Conservation (phyloP, 2,329 filamentous ascomycete genomes). For the Claviceps sp. region DNA sequence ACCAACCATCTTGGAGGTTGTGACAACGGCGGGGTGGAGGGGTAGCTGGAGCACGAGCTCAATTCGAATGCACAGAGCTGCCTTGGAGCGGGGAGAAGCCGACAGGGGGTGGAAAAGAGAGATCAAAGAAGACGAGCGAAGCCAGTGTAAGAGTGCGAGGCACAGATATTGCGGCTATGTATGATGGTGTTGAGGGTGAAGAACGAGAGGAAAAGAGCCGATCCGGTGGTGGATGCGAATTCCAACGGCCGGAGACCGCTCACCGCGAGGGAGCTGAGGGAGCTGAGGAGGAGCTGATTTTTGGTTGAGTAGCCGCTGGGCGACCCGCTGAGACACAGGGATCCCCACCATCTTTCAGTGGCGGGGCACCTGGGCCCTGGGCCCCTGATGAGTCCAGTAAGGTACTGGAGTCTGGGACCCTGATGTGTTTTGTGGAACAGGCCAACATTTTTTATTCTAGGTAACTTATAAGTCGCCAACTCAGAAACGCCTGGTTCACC, state of each 20-base stretch:
- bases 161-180: background rate
- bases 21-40: constrained; percentile 23
- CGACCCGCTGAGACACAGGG: background rate
- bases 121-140: background rate
- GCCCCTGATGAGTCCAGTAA: too few species aligned
- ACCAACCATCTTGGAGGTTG: constrained; percentile 32
- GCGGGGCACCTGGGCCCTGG: too few species aligned
- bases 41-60: constrained; percentile 14
- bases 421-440: too few species aligned
- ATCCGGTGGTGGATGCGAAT: background rate
- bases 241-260: background rate
- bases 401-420: too few species aligned
- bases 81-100: background rate
- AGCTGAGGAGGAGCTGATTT: background rate
- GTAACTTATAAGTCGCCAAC: too few species aligned
- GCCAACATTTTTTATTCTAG: too few species aligned
- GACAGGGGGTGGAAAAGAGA: background rate
- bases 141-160: background rate
- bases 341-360: background rate
- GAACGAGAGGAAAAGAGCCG: background rate
- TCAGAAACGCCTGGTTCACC: too few species aligned
- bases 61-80: constrained; percentile 3
- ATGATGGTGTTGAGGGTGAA: background rate
- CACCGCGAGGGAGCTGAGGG: background rate
- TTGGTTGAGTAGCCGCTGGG: background rate